Conservation (phyloP, 2,329 filamentous ascomycete genomes). For the Aspergillus arachidicola region DNA sequence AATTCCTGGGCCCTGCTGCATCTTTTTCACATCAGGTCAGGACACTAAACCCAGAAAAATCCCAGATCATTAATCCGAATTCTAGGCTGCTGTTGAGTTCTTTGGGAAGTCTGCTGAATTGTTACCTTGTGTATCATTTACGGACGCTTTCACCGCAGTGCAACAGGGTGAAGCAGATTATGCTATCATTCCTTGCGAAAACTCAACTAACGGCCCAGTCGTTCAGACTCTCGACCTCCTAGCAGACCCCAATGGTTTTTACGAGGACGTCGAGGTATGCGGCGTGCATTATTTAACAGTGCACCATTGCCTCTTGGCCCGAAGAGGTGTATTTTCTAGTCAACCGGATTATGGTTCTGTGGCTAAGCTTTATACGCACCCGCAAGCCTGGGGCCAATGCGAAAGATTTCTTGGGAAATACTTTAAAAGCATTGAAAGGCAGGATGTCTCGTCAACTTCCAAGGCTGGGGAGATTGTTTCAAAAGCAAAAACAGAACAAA, state of each 20-base stretch:
- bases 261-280: slow-evolving; percentile 72
- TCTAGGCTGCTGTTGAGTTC: slow-evolving; percentile 56
- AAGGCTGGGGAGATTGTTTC: slow-evolving; percentile 77
- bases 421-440: slow-evolving; percentile 73
- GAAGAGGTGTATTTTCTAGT: slow-evolving; percentile 27
- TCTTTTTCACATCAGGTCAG: slow-evolving; percentile 71
- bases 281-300: slow-evolving; percentile 86
- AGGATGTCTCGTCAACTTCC: slow-evolving; percentile 84
- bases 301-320: slow-evolving; percentile 78
- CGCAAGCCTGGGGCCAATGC: slow-evolving; percentile 94
- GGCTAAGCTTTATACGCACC: slow-evolving; percentile 83
- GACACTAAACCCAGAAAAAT: slow-evolving; percentile 12
- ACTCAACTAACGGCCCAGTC: slow-evolving; percentile 92
- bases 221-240: slow-evolving; percentile 88
- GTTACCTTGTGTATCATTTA: slow-evolving; percentile 40
- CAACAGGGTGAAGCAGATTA: slow-evolving; percentile 66
- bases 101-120: slow-evolving; percentile 45
- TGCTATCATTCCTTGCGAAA: slow-evolving; percentile 92
- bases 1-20: slow-evolving; percentile 65
- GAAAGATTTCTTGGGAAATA: slow-evolving; percentile 70
- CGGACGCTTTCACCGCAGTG: slow-evolving; percentile 77
- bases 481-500: slow-evolving; percentile 58
- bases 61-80: slow-evolving; percentile 25
- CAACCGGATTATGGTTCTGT: slow-evolving; percentile 58
- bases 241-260: slow-evolving; percentile 68